phyloP scores from a whole-genome alignment of 164 flowering plant species.

The Vitis rotundifolia region DNA sequence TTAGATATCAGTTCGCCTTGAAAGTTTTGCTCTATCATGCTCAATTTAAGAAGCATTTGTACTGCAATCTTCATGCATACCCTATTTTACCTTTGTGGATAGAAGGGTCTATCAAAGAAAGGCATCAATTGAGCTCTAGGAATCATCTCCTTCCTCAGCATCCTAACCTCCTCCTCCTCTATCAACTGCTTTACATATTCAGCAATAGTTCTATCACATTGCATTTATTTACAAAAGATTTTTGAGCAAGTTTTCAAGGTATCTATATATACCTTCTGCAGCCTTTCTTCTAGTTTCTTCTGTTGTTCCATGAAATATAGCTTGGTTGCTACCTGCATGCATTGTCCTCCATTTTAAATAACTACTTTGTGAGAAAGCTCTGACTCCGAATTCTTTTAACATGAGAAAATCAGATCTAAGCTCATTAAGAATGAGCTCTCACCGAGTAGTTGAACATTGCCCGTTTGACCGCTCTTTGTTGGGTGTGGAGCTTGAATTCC shows the following conservation, averaged over 20 bases:
- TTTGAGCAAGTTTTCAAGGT: too few relatives aligned
- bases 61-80: too few relatives aligned
- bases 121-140: slow-evolving; percentile 92
- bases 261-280: slow-evolving; percentile 47
- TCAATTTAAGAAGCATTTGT: too few relatives aligned
- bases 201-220: too few relatives aligned
- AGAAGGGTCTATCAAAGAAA: slow-evolving; percentile 71
- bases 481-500: slow-evolving; percentile 67
- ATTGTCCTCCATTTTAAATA: background rate
- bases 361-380: background rate
- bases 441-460: slow-evolving; percentile 71
- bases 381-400: background rate
- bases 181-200: slow-evolving; percentile 40
- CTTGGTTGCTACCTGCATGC: slow-evolving; percentile 60
- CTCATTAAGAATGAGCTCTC: slow-evolving; percentile 5
- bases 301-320: slow-evolving; percentile 42
- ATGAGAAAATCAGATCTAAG: background rate
- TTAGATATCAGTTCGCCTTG: too few relatives aligned
- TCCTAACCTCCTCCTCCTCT: slow-evolving; percentile 73
- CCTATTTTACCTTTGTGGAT: slow-evolving; percentile 64
- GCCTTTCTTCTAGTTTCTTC: slow-evolving; percentile 48
- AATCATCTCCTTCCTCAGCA: slow-evolving; percentile 78
- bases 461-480: slow-evolving; percentile 60
- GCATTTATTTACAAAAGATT: too few relatives aligned
- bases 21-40: too few relatives aligned